Evolutionary conservation across 2,329 filamentous ascomycete genomes (phyloP), one percentile per base, ranked within the genome.

Genomic region (Exophiala xenobiotica): DNA sequence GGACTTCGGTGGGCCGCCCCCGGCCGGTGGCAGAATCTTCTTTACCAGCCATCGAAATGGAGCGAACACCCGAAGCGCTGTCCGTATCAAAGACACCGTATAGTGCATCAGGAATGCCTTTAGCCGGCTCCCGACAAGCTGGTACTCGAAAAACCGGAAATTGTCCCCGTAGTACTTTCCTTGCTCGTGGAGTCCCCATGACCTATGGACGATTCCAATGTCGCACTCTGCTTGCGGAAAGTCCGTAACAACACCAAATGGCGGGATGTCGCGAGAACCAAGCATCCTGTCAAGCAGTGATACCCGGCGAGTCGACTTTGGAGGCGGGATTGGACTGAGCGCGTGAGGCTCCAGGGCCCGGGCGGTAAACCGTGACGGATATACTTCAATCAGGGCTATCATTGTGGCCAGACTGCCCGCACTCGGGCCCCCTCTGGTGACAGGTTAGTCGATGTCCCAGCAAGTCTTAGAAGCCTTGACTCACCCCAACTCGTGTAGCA

Each of bases 101-200:
- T 8, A 72, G 46, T 6, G 50, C 58, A 44, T 74, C 68, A 46
- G 9, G 14, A 43, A 43, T 4, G 40, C 40, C 40, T 43, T 43
- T 20, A 43, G 19, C 23, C 40, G 40, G 2, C 20, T 43, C 23
- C 40, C 40, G 14, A 27, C 14, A 24, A 11, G 9, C 23, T 43
- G 40, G n/a, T 43, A 43, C 23, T 43, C 40, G 14, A 7, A 4
- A n/a, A 43, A 43, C 4, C 4, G n/a, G n/a, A 43, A 43, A 2
- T 26, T 43, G 4, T 68, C 65, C 16, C 43, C 41, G 29, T 58
- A 67, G 47, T 55, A 70, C 62, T 78, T 72, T 55, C 65, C 68
- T 80, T 76, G 5, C 90, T 69, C 2, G 87, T 82, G 22, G 80
- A 81, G 16, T 80, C 81, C 46, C 78, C 81, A 3, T 73, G 67